phyloP scores from a whole-genome alignment of 2,329 filamentous ascomycete genomes.

The Cryphonectria carpinicola region DNA sequence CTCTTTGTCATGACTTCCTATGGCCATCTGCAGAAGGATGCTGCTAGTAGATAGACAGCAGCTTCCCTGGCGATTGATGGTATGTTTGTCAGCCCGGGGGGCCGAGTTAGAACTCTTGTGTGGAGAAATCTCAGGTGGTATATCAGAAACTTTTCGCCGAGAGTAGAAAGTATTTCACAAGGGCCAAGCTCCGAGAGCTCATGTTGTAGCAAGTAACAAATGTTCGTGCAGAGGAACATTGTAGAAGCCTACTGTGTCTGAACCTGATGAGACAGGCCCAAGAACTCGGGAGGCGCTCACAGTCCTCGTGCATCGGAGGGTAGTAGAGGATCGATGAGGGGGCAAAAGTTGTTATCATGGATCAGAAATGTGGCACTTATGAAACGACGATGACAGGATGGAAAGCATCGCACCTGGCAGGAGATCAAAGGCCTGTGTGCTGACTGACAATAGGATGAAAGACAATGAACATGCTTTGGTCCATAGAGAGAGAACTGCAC shows the following conservation, averaged over 20 bases:
- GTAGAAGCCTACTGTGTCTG: not conserved
- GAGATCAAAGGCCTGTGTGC: not conserved
- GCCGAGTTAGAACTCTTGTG: too few species aligned
- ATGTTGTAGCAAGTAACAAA: not conserved
- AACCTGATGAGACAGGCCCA: not conserved
- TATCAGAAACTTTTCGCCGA: not conserved
- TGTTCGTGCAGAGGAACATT: not conserved
- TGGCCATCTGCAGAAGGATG: too few species aligned
- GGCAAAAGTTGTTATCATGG: not conserved
- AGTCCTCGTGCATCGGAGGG: not conserved
- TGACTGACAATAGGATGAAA: not conserved
- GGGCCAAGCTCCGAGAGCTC: not conserved
- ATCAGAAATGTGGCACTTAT: not conserved
- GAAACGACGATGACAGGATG: not conserved
- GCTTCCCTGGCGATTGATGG: too few species aligned
- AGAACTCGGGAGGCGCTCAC: not conserved
- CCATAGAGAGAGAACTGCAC: not conserved
- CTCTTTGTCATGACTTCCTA: too few species aligned
- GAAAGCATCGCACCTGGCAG: not conserved
- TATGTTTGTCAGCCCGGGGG: too few species aligned
- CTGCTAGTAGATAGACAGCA: too few species aligned
- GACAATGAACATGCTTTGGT: not conserved
- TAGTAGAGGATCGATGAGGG: not conserved
- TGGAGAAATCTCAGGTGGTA: not conserved
- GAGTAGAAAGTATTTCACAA: not conserved